Evolutionary conservation across 2,329 filamentous ascomycete species (phyloP).

Genomic region (Trichoderma guizhouense): DNA sequence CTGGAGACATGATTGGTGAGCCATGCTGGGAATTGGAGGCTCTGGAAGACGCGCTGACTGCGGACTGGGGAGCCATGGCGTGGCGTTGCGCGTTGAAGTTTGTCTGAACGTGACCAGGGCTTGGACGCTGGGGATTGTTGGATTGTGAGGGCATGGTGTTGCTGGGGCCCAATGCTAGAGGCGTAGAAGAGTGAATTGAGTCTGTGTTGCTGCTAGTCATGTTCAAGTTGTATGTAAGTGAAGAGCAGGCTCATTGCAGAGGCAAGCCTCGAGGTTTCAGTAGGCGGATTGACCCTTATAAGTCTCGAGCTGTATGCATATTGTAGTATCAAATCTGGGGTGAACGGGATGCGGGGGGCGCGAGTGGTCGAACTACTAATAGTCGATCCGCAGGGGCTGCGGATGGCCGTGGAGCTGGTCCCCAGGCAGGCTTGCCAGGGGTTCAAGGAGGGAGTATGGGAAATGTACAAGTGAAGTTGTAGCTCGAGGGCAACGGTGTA

Average conservation of each 20-base stretch:
- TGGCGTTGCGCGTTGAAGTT: conserved; percentile 39
- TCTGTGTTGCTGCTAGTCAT: conserved; percentile 29
- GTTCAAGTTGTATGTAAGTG: conserved; percentile 19
- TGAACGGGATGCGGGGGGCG: conserved; percentile 19
- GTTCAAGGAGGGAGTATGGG: not conserved
- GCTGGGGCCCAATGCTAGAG: conserved; percentile 27
- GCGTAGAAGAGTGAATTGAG: conserved; percentile 25
- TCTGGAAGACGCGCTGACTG: conserved; percentile 54
- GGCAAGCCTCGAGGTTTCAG: conserved; percentile 27
- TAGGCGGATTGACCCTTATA: conserved; percentile 40
- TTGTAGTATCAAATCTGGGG: conserved; percentile 29
- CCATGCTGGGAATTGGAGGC: conserved; percentile 53
- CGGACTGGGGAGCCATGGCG: conserved; percentile 46
- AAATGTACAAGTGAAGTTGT: not conserved
- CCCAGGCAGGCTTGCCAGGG: conserved; percentile 7
- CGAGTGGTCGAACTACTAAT: conserved; percentile 12
- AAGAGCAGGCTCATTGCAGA: conserved; percentile 26
- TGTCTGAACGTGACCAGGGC: conserved; percentile 49
- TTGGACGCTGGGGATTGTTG: conserved; percentile 39
- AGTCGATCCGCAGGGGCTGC: conserved; percentile 16
- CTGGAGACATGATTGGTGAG: conserved; percentile 57
- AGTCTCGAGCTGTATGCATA: conserved; percentile 35
- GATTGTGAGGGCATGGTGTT: conserved; percentile 41
- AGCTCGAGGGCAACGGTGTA: conserved; percentile 9
- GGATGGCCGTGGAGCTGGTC: not conserved